Percentiles rank a stretch among this genome's conserved stretches.
Conservation (phyloP, 495 filamentous ascomycete genomes). For the Apodospora peruviana region DNA sequence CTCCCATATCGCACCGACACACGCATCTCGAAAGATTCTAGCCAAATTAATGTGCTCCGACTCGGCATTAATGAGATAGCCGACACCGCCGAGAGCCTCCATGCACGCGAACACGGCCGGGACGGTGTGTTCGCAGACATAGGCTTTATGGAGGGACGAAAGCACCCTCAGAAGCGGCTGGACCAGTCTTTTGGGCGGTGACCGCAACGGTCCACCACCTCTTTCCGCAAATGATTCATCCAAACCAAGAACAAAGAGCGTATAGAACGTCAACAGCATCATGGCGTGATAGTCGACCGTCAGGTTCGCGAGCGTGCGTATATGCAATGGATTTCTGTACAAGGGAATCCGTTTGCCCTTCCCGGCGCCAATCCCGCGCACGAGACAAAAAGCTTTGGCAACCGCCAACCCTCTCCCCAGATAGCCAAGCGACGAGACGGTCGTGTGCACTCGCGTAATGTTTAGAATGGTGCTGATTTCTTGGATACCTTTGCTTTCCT, state of each 20-base stretch:
- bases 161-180: slow-evolving; percentile 53
- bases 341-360: slow-evolving; percentile 36
- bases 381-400: slow-evolving; percentile 49
- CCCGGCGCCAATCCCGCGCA: slow-evolving; percentile 34
- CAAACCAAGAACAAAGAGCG: slow-evolving; percentile 43
- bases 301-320: slow-evolving; percentile 53
- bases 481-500: slow-evolving; percentile 56
- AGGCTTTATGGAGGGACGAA: slow-evolving; percentile 61
- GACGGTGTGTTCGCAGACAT: slow-evolving; percentile 47
- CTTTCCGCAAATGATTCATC: slow-evolving; percentile 8
- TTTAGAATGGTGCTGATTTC: slow-evolving; percentile 64
- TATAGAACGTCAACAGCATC: slow-evolving; percentile 58
- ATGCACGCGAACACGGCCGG: slow-evolving; percentile 57
- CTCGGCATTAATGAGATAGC: slow-evolving; percentile 59
- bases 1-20: slow-evolving; percentile 66
- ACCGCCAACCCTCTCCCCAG: slow-evolving; percentile 59
- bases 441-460: slow-evolving; percentile 62
- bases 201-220: background rate
- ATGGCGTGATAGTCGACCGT: slow-evolving; percentile 44
- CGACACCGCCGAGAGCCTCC: slow-evolving; percentile 69
- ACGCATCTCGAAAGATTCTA: slow-evolving; percentile 58
- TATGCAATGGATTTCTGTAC: slow-evolving; percentile 51
- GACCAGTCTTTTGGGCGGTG: slow-evolving; percentile 5
- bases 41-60: slow-evolving; percentile 60
- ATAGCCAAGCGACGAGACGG: slow-evolving; percentile 49